These are phyloP conservation scores for Solanum pimpinellifolium DNA, from an alignment of 257 asterid species.

Conservation along the genomic window DNA sequence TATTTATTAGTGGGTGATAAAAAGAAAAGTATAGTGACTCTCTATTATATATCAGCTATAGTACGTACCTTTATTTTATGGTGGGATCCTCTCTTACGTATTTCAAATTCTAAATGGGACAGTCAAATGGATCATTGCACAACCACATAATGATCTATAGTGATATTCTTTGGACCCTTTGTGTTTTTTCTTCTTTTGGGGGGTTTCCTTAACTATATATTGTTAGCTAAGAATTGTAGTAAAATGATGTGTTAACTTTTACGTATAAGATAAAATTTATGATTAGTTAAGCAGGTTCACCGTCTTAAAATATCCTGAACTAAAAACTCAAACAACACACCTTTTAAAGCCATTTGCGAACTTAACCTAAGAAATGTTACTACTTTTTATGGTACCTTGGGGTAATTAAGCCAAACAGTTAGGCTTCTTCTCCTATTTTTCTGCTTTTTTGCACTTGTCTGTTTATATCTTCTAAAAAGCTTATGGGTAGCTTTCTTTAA, in stretches of 20 bases:
- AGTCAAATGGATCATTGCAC: background rate
- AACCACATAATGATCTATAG: background rate
- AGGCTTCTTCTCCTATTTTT: background rate
- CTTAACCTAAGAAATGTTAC: background rate
- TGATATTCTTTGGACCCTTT: background rate
- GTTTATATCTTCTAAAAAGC: background rate
- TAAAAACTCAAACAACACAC: background rate
- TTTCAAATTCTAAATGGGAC: constrained; percentile 1
- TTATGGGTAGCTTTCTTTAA: background rate
- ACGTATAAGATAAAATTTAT: background rate
- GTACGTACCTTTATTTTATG: background rate
- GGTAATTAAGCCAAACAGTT: background rate
- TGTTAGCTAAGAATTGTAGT: background rate
- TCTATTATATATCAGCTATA: background rate
- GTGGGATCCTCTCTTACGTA: constrained; percentile 7
- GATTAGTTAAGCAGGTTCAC: background rate
- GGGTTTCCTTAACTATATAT: background rate
- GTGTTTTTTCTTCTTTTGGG: background rate
- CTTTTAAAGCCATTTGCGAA: background rate
- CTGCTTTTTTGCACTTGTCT: background rate
- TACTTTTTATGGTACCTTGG: background rate
- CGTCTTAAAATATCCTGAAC: background rate
- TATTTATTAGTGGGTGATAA: constrained; percentile 15
- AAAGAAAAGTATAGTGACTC: constrained; percentile 15
- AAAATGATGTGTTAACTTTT: background rate